Evolutionary conservation across 1,284 basidiomycete genomes (phyloP), one percentile per base, ranked within the genome.

Genomic region (Trichosporon sp.): DNA sequence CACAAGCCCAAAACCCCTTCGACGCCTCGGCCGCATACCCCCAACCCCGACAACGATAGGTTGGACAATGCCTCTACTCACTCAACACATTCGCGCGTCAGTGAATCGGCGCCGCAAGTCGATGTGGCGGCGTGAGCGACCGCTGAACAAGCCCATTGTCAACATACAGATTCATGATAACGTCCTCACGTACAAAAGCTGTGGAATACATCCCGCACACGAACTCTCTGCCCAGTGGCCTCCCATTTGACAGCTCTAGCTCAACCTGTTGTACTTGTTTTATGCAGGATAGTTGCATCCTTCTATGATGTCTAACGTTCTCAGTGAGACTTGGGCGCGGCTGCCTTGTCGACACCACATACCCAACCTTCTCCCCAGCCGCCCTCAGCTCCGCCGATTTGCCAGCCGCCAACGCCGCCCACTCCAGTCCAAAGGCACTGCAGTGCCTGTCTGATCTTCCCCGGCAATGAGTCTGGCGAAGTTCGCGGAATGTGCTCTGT

Each of bases 291-390:
- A 56, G 32, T 56, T 21, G 37, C 27, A 9, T n/a, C n/a, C n/a
- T n/a, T 46, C 19, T 36, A 27, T 29, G 10, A 4, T 40, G 10
- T 64, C 25, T 58, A 21, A 32, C 8, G 21, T n/a, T n/a, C n/a
- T 36, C 58, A 63, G 29, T 62, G 46, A 34, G 21, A 25, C 52
- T 68, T 63, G 16, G 49, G 25, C 49, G 54, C 54, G 25, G 40
- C 11, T n/a, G 14, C 27, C 21, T 29, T 32, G n/a, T 25, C 27
- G 11, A 64, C 62, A 0, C 61, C 62, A 31, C 70, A 61, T 57
- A 73, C 21, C 68, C 72, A 70, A 2, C 73, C 73, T 58, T 78
- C 77, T 16, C 75, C 75, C 77, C 76, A 78, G 0, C 76, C 77
- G 2, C 75, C 77, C 3, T 61, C 54, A 0, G 72, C 69, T 11